Base-by-base conservation (phyloP, 805 yeast genomes). In the Yarrowia hollandica region DNA sequence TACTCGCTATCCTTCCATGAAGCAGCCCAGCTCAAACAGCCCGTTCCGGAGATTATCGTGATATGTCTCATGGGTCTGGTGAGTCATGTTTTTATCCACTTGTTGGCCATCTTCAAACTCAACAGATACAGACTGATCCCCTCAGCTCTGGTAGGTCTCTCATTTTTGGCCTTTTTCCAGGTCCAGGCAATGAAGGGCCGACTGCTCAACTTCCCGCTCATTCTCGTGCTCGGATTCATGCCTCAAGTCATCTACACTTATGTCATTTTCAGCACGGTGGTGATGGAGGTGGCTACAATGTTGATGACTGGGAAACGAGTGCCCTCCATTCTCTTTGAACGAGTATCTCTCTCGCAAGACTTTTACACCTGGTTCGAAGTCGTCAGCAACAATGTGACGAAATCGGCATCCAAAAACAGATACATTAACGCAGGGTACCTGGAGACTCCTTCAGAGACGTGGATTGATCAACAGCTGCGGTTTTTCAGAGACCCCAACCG, bases 1-100 rank as follows among this genome's bases (percentile, higher is more conserved):
- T 85, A 83, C 65, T 85, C 92, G 4, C 69, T 86, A 14, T 88
- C 89, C 11, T 85, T 85, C 67, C 91, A 86, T 65, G 94, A 87
- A 64, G 83, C 79, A 60, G 86, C 79, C 68, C 75, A 77, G 41
- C 71, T 75, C 30, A 72, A 59, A 57, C 72, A 77, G 50, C 89
- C 83, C 28, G 78, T 83, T 1, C 78, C 75, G 50, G 88, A 78
- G 66, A 72, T 80, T 44, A 74, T 80, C 39, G 70, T 76, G 9
- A 73, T 82, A 3, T 77, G 84, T n/a, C 61, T 82, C 7, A 79
- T 82, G 65, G 83, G 86, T 61, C 69, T 86, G 0, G 59, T 77
- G 0, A 82, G 82, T 61, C 90, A 88, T 64, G 63, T 85, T 9
- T 71, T 79, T 15, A 79, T 84, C 52, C 96, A 90, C 62, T 2